These are phyloP conservation scores for Plenodomus lindquistii DNA, from an alignment of 2,329 filamentous ascomycete species.

Conservation along the genomic window DNA sequence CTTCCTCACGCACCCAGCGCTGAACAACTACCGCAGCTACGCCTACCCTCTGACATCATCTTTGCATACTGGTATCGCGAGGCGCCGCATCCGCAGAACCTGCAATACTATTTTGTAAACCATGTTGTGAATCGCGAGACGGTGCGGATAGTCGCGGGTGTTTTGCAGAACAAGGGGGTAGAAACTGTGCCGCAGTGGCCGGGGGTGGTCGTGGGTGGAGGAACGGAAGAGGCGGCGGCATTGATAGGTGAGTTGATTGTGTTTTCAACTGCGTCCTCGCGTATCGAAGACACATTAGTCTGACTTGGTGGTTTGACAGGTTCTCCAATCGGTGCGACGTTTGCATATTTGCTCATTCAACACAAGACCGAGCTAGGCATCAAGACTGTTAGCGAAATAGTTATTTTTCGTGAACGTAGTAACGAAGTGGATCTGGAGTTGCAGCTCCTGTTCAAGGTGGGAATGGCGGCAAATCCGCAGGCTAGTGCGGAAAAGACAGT, in stretches of 20 bases:
- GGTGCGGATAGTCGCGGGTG: not conserved
- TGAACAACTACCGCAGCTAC: not conserved
- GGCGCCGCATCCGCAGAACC: slow-evolving; percentile 6
- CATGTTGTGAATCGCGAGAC: not conserved
- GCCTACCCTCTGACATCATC: slow-evolving; percentile 10
- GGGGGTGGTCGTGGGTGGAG: not conserved
- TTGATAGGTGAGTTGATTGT: not conserved
- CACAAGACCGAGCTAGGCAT: slow-evolving; percentile 10
- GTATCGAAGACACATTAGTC: too few relatives aligned
- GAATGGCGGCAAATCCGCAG: too few relatives aligned
- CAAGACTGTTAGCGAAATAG: slow-evolving; percentile 3
- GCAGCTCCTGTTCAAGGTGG: too few relatives aligned
- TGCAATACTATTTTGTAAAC: slow-evolving; percentile 9
- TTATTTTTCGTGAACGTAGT: too few relatives aligned
- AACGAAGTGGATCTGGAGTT: too few relatives aligned
- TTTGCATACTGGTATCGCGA: slow-evolving; percentile 13
- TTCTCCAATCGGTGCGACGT: slow-evolving; percentile 8
- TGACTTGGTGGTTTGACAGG: too few relatives aligned
- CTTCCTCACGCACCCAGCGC: not conserved
- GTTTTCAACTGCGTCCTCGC: too few relatives aligned
- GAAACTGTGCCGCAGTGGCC: not conserved
- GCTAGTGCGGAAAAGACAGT: too few relatives aligned
- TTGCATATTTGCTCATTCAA: slow-evolving; percentile 8
- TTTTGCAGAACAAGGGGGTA: not conserved
- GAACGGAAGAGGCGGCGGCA: not conserved